Percentiles rank a stretch among this genome's conserved stretches.
These are phyloP conservation scores for Kentomonas sorsogonicus DNA, from an alignment of 208 protist genomes.

Conservation along the genomic window DNA sequence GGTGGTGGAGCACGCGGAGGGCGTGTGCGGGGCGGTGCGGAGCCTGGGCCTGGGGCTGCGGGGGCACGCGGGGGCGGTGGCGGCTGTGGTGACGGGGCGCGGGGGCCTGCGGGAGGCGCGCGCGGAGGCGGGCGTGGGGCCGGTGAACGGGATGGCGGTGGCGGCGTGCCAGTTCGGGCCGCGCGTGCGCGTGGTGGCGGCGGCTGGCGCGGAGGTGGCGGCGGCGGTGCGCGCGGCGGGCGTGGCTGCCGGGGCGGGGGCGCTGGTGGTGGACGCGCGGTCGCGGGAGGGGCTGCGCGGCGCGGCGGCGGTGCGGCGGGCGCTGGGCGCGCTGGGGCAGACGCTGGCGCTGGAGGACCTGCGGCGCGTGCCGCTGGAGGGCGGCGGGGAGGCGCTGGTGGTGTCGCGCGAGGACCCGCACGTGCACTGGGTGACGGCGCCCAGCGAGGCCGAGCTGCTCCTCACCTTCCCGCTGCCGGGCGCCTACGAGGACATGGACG, in stretches of 20 bases:
- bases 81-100: slow-evolving; percentile 6
- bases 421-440: slow-evolving; percentile 41
- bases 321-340: slow-evolving; percentile 38
- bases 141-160: slow-evolving; percentile 14
- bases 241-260: no score
- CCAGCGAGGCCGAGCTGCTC: slow-evolving; percentile 40
- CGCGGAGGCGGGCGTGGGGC: slow-evolving; percentile 7
- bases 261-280: slow-evolving; percentile 28
- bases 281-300: background rate
- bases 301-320: background rate
- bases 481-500: slow-evolving; percentile 36
- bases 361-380: slow-evolving; percentile 17
- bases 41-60: slow-evolving; percentile 39
- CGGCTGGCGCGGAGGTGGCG: background rate
- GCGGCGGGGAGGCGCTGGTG: slow-evolving; percentile 21
- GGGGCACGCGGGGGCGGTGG: slow-evolving; percentile 25
- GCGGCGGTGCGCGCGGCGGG: no score
- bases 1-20: slow-evolving; percentile 31
- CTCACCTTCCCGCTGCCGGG: slow-evolving; percentile 35
- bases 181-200: background rate
- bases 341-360: slow-evolving; percentile 59
- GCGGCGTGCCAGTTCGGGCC: slow-evolving; percentile 21
- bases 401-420: slow-evolving; percentile 26
- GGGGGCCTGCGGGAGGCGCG: background rate
- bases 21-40: slow-evolving; percentile 40